Evolutionary conservation across 2,329 filamentous ascomycete species (phyloP), one percentile per base, ranked within the genome.

Genomic region (Scortechinia acanthostroma): DNA sequence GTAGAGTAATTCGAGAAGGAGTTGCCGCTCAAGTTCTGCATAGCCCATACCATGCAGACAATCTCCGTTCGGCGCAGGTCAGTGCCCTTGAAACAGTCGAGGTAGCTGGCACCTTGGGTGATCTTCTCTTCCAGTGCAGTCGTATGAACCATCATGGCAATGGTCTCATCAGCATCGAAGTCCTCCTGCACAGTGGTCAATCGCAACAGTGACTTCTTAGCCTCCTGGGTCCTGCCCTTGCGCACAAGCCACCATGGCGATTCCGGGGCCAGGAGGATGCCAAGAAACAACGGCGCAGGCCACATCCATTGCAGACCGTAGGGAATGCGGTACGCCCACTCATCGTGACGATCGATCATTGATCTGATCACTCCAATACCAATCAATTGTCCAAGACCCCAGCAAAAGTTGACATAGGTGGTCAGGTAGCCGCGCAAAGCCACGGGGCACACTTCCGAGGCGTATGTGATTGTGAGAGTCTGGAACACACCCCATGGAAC

Each of bases 111-210:
- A 22, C 88, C 88, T 4, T 69, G 66, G 3, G 86, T 90, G 45
- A 89, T 86, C 62, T 77, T 74, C 57, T 87, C 75, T 60, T 95
- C 90, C 10, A 94, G 69, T 0, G 85, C 84, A 1, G 86, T 91
- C 1, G 89, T 95, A 58, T 94, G 88, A 1, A 89, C 80, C 86
- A 95, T 95, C 88, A 95, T 94, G 54, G 87, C 83, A 43, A 95
- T 73, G 0, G 88, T 93, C 64, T 93, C 88, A 50, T 94, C 86
- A 10, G 86, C 77, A 55, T 94, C 78, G 53, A 93, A 91, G 48
- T 88, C 82, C 45, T 70, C 69, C 50, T 80, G 68, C 14, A 71
- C 53, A 53, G 74, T 83, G 3, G 83, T 87, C 17, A 88, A 67
- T 3, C 83, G 78, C 43, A 83, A 66, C 17, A 88, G 71, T 1